Conservation (phyloP, 169 alveolate genomes). For the Theileria parva region DNA sequence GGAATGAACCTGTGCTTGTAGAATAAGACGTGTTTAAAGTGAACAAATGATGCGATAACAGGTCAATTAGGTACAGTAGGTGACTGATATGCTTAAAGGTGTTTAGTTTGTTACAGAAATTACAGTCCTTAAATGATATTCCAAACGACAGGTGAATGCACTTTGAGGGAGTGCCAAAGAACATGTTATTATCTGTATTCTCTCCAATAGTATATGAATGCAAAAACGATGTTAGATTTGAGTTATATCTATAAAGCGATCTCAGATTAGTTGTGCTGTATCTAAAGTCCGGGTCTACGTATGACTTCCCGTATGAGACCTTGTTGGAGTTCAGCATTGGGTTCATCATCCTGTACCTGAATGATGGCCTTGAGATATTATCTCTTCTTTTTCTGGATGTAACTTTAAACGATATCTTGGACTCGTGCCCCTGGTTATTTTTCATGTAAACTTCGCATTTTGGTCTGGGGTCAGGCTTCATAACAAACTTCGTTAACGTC, state of each 20-base stretch:
- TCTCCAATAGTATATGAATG: not conserved
- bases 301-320: not conserved
- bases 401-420: conserved; percentile 11
- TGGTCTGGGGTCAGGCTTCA: not conserved
- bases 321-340: conserved; percentile 2
- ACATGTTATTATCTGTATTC: not conserved
- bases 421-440: not conserved
- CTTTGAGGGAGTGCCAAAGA: not conserved
- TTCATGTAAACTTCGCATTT: not conserved
- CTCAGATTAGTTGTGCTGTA: not conserved
- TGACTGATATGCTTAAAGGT: conserved; percentile 35
- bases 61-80: conserved; percentile 26
- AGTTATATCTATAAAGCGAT: not conserved
- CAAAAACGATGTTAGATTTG: not conserved
- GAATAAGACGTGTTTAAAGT: conserved; percentile 10
- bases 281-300: not conserved
- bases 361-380: not conserved
- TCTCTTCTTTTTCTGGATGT: not conserved
- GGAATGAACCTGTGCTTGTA: not conserved
- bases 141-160: conserved; percentile 25
- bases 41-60: conserved; percentile 51
- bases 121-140: not conserved
- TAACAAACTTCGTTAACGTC: not conserved
- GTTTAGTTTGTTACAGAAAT: conserved; percentile 14
- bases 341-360: not conserved